Evolutionary conservation across 1,284 basidiomycete genomes (phyloP), one percentile per base, ranked within the genome.

Genomic region (Irpex rosettiformis): DNA sequence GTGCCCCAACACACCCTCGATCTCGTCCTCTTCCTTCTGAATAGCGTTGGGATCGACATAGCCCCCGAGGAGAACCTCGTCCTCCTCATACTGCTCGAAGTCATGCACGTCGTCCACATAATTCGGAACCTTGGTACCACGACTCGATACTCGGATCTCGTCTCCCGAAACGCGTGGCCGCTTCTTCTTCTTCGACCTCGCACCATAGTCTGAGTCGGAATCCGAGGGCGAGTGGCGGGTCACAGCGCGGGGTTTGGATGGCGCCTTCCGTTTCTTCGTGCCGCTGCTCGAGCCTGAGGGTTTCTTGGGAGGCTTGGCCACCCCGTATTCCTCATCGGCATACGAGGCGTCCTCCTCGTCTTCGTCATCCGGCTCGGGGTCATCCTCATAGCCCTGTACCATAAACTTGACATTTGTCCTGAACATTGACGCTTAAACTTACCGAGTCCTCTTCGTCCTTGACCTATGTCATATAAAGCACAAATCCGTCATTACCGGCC

Each of bases 171-270:
- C 77, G 60, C 76, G 81, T 67, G 75, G 76, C 71, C 83, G 88
- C 77, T 92, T 93, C 79, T 91, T 92, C 77, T 93, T 94, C 79
- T 93, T 90, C 43, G 90, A 85, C 61, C 91, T 89, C 30, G 86
- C 80, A 37, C 89, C 93, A 69, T 95, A 96, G 67, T 95, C 93
- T 10, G 92, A 94, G 70, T 93, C 93, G 3, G 92, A 93, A 70
- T 91, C 89, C 48, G 88, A 88, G 58, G 75, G 79, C 61, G 68
- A 60, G 61, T 77, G 78, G 59, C 83, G 81, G 61, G 77, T 69
- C 78, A 58, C 65, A 89, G 89, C 80, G 78, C 83, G 86, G 37
- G 85, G 80, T 61, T 86, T 83, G 61, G 79, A 74, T 3, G 83
- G 75, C 59, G 78, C 79, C 72, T 84, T 88, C 76, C 88, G 89